Base-by-base conservation (phyloP, 768 basidiomycete species). In the Xerocomellus intermedius region DNA sequence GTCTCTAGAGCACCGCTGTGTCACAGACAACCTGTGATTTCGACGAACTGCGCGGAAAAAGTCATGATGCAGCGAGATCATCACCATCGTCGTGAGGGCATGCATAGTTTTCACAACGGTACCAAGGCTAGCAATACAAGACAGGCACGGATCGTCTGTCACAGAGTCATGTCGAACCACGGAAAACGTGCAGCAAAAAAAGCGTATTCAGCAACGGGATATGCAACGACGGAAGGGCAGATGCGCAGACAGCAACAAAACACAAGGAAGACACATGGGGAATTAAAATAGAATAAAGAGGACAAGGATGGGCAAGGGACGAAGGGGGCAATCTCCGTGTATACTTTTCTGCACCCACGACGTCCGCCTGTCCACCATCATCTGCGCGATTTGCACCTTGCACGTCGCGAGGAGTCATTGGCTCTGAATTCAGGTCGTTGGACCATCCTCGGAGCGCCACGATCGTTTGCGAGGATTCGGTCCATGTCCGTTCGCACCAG, bases 401-500 rank as follows among this genome's bases (percentile, higher is more conserved):
- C 28, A 10, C 19, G 39, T 19, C 8, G 14, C 41, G n/a, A 42
- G 14, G 14, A 1, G n/a, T 35, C 7, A 7, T 21, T 14, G 24
- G 5, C 22, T 22, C 10, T 13, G 8, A 21, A 6, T 12, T 66
- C 50, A 66, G 5, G 57, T 57, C n/a, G 47, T 52, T 2, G 59
- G 64, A 2, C 62, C 62, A 13, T 72, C 51, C 26, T 63, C 59
- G 2, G 64, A 70, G 26, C 41, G 35, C 70, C 69, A 65, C 13
- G 68, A 39, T 21, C 69, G 69, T 45, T 70, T 70, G 22, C 49
- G 64, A 8, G 59, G 63, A 37, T 64, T 66, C 0, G 44, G 38
- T 14, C 50, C 49, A 4, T 60, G 67, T 13, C 60, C 60, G 17
- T 66, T 68, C 8, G 66, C 61, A 41, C 67, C 67, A 38, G 62